These are phyloP conservation scores for Malassezia psittaci DNA, from an alignment of 1,284 basidiomycete genomes.

Conservation along the genomic window DNA sequence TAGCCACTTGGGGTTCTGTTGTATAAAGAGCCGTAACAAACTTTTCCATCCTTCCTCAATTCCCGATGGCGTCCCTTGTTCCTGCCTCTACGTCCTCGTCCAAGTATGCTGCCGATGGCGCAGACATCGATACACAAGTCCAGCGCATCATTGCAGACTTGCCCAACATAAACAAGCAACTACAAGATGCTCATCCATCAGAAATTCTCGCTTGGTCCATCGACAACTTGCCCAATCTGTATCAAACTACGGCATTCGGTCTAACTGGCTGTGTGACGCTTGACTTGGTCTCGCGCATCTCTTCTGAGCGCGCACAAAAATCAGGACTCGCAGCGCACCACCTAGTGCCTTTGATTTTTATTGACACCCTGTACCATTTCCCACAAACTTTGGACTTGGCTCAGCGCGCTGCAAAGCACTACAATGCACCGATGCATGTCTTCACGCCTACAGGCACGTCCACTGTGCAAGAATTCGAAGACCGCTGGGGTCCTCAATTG, in stretches of 20 bases:
- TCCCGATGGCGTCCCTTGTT: background rate
- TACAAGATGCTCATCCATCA: slow-evolving; percentile 34
- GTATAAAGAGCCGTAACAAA: too few relatives aligned
- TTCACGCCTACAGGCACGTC: slow-evolving; percentile 69
- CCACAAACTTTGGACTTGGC: slow-evolving; percentile 80
- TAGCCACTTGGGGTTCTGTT: too few relatives aligned
- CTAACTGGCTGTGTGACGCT: slow-evolving; percentile 46
- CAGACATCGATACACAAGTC: slow-evolving; percentile 7
- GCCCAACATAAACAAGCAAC: slow-evolving; percentile 36
- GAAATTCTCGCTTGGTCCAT: slow-evolving; percentile 46
- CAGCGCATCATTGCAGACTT: slow-evolving; percentile 21
- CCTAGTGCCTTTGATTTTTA: slow-evolving; percentile 46
- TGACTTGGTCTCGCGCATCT: slow-evolving; percentile 40
- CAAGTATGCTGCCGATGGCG: background rate
- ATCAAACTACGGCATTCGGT: slow-evolving; percentile 47
- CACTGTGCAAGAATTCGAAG: slow-evolving; percentile 66
- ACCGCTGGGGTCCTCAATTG: slow-evolving; percentile 65
- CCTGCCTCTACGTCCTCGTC: background rate
- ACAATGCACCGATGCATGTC: slow-evolving; percentile 63
- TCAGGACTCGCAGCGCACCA: slow-evolving; percentile 23
- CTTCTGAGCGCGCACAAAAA: slow-evolving; percentile 27
- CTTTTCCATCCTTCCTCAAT: too few relatives aligned
- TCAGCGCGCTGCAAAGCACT: slow-evolving; percentile 65
- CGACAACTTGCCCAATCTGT: slow-evolving; percentile 44
- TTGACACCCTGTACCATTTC: slow-evolving; percentile 93